phyloP scores from a whole-genome alignment of 2,329 filamentous ascomycete species.

The Monascus ruber region DNA sequence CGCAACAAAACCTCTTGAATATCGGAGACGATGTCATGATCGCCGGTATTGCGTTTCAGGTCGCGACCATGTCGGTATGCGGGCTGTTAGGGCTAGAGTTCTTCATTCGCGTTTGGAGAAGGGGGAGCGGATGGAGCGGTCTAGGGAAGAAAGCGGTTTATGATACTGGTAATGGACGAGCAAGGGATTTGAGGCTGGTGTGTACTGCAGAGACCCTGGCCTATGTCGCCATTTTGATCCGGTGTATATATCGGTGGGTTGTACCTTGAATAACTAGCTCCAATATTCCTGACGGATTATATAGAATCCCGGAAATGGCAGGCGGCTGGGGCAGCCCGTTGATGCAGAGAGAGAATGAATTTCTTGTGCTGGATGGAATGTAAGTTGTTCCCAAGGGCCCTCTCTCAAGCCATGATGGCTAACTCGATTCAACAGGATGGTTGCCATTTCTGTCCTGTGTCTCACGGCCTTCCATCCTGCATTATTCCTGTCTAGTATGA shows the following conservation, averaged over 20 bases:
- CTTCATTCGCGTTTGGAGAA: constrained; percentile 29
- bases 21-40: constrained; percentile 47
- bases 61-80: constrained; percentile 37
- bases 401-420: neutral
- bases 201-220: constrained; percentile 21
- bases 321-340: constrained; percentile 38
- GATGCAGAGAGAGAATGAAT: constrained; percentile 38
- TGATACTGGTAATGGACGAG: constrained; percentile 7
- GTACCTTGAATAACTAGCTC: neutral
- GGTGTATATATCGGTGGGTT: constrained; percentile 34
- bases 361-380: constrained; percentile 38
- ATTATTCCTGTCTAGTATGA: constrained; percentile 30
- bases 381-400: constrained; percentile 15
- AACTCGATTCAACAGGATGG: constrained; percentile 26
- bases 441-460: constrained; percentile 29
- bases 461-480: constrained; percentile 36
- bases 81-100: constrained; percentile 29
- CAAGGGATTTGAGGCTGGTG: constrained; percentile 14
- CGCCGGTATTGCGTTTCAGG: constrained; percentile 47
- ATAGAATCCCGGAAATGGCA: constrained; percentile 39
- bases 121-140: constrained; percentile 11
- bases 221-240: constrained; percentile 30
- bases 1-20: constrained; percentile 26
- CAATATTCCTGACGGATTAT: constrained; percentile 2
- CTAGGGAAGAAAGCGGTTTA: constrained; percentile 17